These are phyloP conservation scores for Scedosporium minutisporum DNA, from an alignment of 2,329 filamentous ascomycete species.

Conservation along the genomic window DNA sequence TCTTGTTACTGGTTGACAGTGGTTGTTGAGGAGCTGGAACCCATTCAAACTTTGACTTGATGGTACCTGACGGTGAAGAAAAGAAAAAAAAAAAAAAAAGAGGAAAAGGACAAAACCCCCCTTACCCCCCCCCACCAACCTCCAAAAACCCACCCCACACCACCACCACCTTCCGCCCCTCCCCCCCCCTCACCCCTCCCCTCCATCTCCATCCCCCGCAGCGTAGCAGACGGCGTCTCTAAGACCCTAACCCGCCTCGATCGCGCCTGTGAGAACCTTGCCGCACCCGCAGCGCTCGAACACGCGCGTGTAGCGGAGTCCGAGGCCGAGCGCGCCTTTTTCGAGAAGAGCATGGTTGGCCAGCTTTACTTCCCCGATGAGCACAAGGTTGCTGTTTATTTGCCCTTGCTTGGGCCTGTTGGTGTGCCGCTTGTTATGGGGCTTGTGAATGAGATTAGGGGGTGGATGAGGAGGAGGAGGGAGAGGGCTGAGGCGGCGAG, in stretches of 20 bases:
- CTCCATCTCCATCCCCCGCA: constrained; percentile 82
- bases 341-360: constrained; percentile 98
- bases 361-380: constrained; percentile 98
- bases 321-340: constrained; percentile 89
- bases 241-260: constrained; percentile 71
- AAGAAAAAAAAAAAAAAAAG: too few relatives aligned
- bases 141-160: too few relatives aligned
- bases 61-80: too few relatives aligned
- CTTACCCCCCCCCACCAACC: too few relatives aligned
- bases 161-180: too few relatives aligned
- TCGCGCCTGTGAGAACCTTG: constrained; percentile 63
- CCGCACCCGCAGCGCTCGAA: constrained; percentile 56
- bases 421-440: constrained; percentile 84
- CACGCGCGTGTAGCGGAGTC: constrained; percentile 78
- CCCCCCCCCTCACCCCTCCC: constrained; percentile 73
- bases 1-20: too few relatives aligned
- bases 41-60: too few relatives aligned
- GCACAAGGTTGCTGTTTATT: constrained; percentile 93
- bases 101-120: not conserved
- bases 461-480: constrained; percentile 39
- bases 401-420: constrained; percentile 82
- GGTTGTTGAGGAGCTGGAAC: too few relatives aligned
- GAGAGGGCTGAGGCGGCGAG: constrained; percentile 30
- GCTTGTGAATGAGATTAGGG: constrained; percentile 69
- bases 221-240: constrained; percentile 76